Conservation (phyloP, 495 filamentous ascomycete species). For the Aspergillus biplanus region DNA sequence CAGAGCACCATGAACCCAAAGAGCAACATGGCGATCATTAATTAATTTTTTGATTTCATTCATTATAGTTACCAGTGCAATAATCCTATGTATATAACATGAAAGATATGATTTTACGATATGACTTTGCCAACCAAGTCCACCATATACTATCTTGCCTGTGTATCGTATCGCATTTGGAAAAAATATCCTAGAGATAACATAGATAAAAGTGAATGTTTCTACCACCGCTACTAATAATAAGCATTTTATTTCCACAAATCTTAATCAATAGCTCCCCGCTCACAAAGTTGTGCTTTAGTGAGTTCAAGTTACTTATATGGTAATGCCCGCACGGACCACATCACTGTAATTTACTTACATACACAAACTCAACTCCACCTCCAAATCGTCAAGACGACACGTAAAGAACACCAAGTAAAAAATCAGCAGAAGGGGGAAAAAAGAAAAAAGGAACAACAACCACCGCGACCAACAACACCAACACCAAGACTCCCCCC, state of each 20-base stretch:
- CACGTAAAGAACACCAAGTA: neutral
- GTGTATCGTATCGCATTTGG: no score
- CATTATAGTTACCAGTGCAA: neutral
- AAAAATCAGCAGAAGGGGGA: neutral
- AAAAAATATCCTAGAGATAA: no score
- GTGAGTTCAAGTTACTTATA: no score
- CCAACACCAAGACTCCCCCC: conserved; percentile 4
- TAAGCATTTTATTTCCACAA: no score
- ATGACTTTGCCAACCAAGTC: neutral
- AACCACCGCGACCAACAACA: neutral
- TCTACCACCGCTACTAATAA: no score
- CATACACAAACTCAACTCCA: neutral
- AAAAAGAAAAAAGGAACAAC: neutral
- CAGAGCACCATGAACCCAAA: neutral
- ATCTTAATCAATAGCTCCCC: no score
- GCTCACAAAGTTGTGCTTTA: no score
- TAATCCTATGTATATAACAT: neutral
- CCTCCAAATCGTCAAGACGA: neutral
- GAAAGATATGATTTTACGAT: neutral
- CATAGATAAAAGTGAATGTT: no score
- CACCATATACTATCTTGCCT: no score
- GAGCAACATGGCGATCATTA: neutral
- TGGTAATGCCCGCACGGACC: neutral
- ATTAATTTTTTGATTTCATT: neutral
- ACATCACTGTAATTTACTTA: neutral